These are phyloP conservation scores for Trichosporon sp. DNA, from an alignment of 1,284 basidiomycete species.

Conservation along the genomic window DNA sequence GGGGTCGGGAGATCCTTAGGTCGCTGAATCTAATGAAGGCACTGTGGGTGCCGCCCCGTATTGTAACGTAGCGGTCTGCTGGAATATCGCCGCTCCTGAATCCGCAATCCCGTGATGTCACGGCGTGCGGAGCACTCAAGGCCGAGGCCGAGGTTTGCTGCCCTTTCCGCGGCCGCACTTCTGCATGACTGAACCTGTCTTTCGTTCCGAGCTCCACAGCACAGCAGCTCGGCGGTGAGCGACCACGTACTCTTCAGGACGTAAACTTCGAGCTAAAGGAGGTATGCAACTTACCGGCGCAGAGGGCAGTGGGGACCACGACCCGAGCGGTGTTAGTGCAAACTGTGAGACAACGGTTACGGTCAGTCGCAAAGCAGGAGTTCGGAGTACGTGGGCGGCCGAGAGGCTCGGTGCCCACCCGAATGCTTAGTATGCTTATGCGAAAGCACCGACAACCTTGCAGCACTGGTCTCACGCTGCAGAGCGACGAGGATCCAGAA, in stretches of 20 bases:
- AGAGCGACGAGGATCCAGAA: too few species aligned
- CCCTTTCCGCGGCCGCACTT: background rate
- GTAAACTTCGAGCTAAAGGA: background rate
- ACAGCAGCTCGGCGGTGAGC: background rate
- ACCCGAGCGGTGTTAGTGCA: background rate
- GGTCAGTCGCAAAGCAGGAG: background rate
- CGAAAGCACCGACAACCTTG: background rate
- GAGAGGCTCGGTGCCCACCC: background rate
- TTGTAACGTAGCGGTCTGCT: background rate
- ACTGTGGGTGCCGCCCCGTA: background rate
- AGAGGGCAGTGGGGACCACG: background rate
- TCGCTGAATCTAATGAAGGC: background rate
- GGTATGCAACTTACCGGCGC: background rate
- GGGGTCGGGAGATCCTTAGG: background rate
- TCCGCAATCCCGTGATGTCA: background rate
- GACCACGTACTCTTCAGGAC: background rate
- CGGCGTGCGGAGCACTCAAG: background rate
- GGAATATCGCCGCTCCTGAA: slow-evolving; percentile 4
- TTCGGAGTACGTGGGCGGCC: background rate
- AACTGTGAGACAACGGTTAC: background rate
- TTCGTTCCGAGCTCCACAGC: background rate
- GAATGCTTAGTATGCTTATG: slow-evolving; percentile 10
- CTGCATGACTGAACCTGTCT: background rate
- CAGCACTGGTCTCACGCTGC: too few species aligned
- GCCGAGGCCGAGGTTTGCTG: background rate